These are phyloP conservation scores for Conringia planisiliqua DNA, from an alignment of 345 rosid genomes.

Conservation along the genomic window DNA sequence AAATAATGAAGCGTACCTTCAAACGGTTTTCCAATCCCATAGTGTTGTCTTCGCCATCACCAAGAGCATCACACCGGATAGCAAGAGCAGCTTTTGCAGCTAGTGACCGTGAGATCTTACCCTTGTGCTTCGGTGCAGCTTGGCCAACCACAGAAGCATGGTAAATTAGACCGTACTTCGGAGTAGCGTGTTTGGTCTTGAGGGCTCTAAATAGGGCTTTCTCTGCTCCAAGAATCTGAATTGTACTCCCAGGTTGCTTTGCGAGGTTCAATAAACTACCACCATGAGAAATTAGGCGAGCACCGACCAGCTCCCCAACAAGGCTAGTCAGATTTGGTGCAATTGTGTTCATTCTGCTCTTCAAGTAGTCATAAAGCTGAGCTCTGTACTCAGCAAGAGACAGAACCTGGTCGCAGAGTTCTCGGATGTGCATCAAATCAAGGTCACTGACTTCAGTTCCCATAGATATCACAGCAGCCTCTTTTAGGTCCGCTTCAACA, in stretches of 20 bases:
- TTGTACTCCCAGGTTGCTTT: constrained; percentile 90
- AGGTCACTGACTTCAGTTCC: constrained; percentile 87
- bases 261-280: constrained; percentile 91
- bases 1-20: constrained; percentile 44
- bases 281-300: constrained; percentile 90
- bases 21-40: constrained; percentile 80
- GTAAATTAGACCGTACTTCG: constrained; percentile 81
- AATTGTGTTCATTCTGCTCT: constrained; percentile 86
- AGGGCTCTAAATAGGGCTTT: constrained; percentile 92
- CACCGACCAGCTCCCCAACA: constrained; percentile 97
- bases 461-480: constrained; percentile 86
- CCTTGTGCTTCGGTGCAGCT: constrained; percentile 81
- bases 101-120: constrained; percentile 82
- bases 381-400: constrained; percentile 88
- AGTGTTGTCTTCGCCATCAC: constrained; percentile 68
- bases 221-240: constrained; percentile 95
- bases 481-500: constrained; percentile 72
- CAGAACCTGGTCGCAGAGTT: constrained; percentile 84
- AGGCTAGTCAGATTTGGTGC: constrained; percentile 95
- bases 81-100: constrained; percentile 84
- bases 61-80: constrained; percentile 86
- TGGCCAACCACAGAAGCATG: constrained; percentile 93
- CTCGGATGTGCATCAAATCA: constrained; percentile 68
- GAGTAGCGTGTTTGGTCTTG: constrained; percentile 91
- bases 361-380: constrained; percentile 78